Evolutionary conservation across 805 yeast species (phyloP).

Genomic region (Brettanomyces sp.): DNA sequence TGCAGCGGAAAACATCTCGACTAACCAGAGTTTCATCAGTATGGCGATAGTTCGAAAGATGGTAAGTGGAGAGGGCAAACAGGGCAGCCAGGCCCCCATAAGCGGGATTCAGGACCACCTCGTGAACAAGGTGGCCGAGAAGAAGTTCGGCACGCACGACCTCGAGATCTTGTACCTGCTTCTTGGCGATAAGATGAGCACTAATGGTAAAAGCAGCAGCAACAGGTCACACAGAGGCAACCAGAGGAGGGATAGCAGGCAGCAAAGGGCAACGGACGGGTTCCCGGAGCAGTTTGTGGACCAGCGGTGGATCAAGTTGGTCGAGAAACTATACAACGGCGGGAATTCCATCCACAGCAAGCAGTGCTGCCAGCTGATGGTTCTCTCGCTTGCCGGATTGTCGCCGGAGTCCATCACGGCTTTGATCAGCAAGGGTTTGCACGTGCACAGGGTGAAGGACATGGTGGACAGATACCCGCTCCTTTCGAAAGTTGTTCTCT

Average conservation of each 20-base stretch:
- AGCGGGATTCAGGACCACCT: constrained; percentile 43
- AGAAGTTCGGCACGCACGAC: constrained; percentile 37
- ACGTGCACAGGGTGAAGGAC: constrained; percentile 31
- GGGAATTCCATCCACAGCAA: constrained; percentile 46
- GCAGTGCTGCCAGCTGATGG: constrained; percentile 36
- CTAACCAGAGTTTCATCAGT: constrained; percentile 23
- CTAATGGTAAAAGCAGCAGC: not conserved
- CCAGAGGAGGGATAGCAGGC: not conserved
- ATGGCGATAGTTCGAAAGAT: constrained; percentile 36
- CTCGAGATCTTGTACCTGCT: constrained; percentile 35
- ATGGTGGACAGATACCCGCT: constrained; percentile 41
- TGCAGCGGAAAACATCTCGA: constrained; percentile 18
- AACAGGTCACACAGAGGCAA: not conserved
- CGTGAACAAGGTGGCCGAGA: constrained; percentile 35
- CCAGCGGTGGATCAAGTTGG: constrained; percentile 44
- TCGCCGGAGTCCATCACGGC: constrained; percentile 33
- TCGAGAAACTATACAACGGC: constrained; percentile 49
- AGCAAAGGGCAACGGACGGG: constrained; percentile 5
- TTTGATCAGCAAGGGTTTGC: constrained; percentile 34
- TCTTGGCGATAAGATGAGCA: constrained; percentile 30
- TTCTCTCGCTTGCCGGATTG: constrained; percentile 43
- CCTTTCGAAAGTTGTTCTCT: constrained; percentile 42
- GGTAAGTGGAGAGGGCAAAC: constrained; percentile 45
- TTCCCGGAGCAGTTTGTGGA: constrained; percentile 51
- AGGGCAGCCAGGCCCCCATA: constrained; percentile 36